phyloP scores from a whole-genome alignment of 768 basidiomycete species.

The Lactarius vividus region DNA sequence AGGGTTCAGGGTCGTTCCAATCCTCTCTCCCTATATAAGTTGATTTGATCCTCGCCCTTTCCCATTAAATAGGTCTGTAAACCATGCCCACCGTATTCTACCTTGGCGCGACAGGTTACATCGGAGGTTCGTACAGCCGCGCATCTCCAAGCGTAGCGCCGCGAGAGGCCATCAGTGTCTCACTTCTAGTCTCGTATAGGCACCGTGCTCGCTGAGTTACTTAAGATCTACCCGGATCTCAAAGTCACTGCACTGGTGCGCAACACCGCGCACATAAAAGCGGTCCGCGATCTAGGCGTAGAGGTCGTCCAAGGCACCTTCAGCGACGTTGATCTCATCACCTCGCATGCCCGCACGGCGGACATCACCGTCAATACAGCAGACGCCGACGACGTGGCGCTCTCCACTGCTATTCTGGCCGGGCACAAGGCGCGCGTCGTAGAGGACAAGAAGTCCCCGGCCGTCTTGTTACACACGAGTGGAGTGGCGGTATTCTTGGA shows the following conservation, averaged over 20 bases:
- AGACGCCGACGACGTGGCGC: slow-evolving; percentile 13
- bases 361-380: slow-evolving; percentile 16
- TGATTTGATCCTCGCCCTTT: neutral
- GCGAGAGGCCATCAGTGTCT: neutral
- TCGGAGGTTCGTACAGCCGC: slow-evolving; percentile 13
- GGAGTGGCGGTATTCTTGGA: slow-evolving; percentile 16
- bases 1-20: neutral
- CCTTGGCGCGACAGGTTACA: slow-evolving; percentile 21
- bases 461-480: slow-evolving; percentile 18
- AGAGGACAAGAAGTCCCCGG: slow-evolving; percentile 2
- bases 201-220: slow-evolving; percentile 11
- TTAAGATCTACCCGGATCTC: slow-evolving; percentile 2
- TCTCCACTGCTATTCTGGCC: slow-evolving; percentile 13
- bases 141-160: neutral
- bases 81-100: slow-evolving; percentile 20
- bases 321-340: slow-evolving; percentile 9
- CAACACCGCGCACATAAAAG: neutral
- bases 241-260: slow-evolving; percentile 20
- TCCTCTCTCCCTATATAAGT: neutral
- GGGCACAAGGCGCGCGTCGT: slow-evolving; percentile 18
- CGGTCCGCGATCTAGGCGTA: neutral
- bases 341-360: neutral
- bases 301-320: slow-evolving; percentile 17
- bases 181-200: neutral
- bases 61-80: neutral